Base-by-base conservation (phyloP, 176 grass and related monocot genomes). In the Bothriochloa decipiens region DNA sequence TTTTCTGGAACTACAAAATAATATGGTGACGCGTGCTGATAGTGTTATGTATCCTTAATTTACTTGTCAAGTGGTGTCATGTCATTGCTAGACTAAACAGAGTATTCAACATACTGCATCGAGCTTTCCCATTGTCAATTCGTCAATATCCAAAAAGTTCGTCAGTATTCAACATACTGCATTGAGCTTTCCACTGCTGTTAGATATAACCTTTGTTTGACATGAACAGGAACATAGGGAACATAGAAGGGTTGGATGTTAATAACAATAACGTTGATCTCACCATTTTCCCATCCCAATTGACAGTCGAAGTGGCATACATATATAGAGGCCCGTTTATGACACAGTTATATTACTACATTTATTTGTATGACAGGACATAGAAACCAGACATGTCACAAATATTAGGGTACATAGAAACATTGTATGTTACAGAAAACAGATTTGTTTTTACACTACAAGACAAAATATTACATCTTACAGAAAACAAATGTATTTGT, bases 1-100 rank as follows among this genome's bases (percentile, higher is more conserved):
- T 20, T 2, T 58, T 58, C 20, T n/a, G 53, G 53, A 58, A 10
- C 53, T n/a, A 58, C 7, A 58, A 58, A 22, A 58, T 40, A 40
- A 12, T 72, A 15, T 43, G 20, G 70, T 73, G 47, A 11, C 50
- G 6, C 47, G 6, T 22, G 27, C 26, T 52, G 72, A 66, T 17
- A 76, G 23, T 57, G 33, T 57, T 68, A 41, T 32, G 29, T 32
- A 32, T 32, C 29, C 42, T 43, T 65, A 80, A 86, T 74, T 74
- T 74, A 74, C 68, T 33, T 26, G 50, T 57, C 78, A 81, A 75
- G 46, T 67, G 85, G 33, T 35, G 45, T 68, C 32, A 29, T 68
- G 33, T 43, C 45, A 68, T 43, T 60, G 11, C 63, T n/a, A 32
- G 41, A 68, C 18, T 55, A 22, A 58, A 55, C 6, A 18, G 17